Conservation (phyloP, 305 asterid genomes). For the Stenogyne calaminthoides region DNA sequence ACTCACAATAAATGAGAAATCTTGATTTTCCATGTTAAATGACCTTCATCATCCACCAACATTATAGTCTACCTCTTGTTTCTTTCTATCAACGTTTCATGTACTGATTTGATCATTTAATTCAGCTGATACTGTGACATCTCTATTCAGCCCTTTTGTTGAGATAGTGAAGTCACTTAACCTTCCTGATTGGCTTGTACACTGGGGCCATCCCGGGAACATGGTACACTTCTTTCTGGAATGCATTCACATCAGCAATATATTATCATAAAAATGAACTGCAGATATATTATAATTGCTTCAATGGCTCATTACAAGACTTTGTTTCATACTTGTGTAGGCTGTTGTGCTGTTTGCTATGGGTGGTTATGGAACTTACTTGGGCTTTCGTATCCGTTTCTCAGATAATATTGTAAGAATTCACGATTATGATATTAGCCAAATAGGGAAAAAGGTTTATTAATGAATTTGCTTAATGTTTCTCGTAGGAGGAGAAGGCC, state of each 20-base stretch:
- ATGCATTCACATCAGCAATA: background rate
- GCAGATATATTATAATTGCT: background rate
- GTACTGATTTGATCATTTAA: conserved; percentile 18
- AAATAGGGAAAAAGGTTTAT: background rate
- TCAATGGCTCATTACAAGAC: background rate
- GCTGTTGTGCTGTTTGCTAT: conserved; percentile 94
- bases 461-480: background rate
- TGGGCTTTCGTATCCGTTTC: conserved; percentile 81
- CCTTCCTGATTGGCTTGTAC: conserved; percentile 89
- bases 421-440: background rate
- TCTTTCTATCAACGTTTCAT: background rate
- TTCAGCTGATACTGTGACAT: conserved; percentile 67
- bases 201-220: conserved; percentile 98
- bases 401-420: conserved; percentile 67
- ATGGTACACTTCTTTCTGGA: conserved; percentile 48
- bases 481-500: conserved; percentile 88
- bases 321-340: conserved; percentile 35
- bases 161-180: conserved; percentile 72
- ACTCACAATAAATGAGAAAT: background rate
- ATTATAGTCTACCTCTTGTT: too few relatives aligned
- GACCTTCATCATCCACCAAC: background rate
- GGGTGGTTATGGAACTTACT: too few relatives aligned
- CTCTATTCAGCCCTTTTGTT: conserved; percentile 65
- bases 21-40: background rate
- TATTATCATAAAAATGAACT: background rate